Base-by-base conservation (phyloP, 177 flowering plant genomes). In the Vitis hybrid region DNA sequence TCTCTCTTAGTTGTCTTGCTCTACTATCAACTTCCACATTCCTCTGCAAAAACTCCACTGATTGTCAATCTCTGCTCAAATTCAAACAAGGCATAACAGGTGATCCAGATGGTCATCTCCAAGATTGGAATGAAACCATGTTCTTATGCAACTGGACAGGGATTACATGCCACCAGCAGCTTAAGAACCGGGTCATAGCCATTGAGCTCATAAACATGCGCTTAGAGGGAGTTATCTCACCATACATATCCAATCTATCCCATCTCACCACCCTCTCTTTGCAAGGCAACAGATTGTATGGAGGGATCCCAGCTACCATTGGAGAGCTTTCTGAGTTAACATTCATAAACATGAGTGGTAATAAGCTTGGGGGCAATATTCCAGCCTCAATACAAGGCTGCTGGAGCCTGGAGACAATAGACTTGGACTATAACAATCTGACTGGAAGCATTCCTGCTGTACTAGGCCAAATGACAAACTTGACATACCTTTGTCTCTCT, bases 131-230 rank as follows among this genome's bases (percentile, higher is more conserved):
- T 18, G 35, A 49, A 54, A 59, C 52, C 8, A 57, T 30, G 56
- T 46, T 11, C 64, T 68, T 68, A 50, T 68, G 71, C 71, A 68
- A 59, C 27, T 59, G 62, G 52, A 67, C 70, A 18, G 60, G 62
- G 48, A 67, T 67, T 11, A 35, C 18, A 6, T 56, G 65, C 65
- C 65, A n/a, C 51, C 19, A 49, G 17, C 46, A n/a, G 0, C 49
- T 54, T 15, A 27, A 52, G 56, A 66, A 66, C 51, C 52, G 48
- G 27, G 48, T 32, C 12, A 19, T 56, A 10, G 59, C 59, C 11
- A 50, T 56, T 8, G 14, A 62, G 65, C 65, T 62, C 24, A 18
- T n/a, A 62, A 17, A 62, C 19, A 40, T 62, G 65, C 19, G 52
- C 52, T 62, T 46, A 17, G 24, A 17, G 12, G 60, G 59, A 35